Evolutionary conservation across 1,284 basidiomycete genomes (phyloP), one percentile per base, ranked within the genome.

Genomic region (Neonothopanus nambi): DNA sequence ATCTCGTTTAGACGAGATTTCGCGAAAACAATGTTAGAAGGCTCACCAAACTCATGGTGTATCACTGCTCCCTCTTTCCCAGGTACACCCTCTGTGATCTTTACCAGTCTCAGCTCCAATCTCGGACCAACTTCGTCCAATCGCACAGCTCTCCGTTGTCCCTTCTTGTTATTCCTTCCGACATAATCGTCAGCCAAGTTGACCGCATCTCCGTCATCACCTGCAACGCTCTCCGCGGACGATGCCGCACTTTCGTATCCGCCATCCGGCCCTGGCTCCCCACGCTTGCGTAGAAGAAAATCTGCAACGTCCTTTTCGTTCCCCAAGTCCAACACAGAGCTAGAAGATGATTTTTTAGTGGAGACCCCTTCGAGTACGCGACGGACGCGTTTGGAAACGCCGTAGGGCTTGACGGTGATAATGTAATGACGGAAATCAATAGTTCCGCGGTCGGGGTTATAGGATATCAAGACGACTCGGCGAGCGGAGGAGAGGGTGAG

Each of bases 81-180:
- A 3, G 93, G 92, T 7, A 93, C 76, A n/a, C 95, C 95, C 70
- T 98, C 95, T 17, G 88, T 85, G 58, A 99, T 93, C 78, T 99
- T 99, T 66, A 98, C 84, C 58, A 99, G 77, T 61, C 83, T 82
- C 60, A 98, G 73, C 71, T 99, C 97, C 84, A 99, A 88, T 62
- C 97, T 78, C 24, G 97, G 97, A 0, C 97, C 97, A 48, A 98
- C 86, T 73, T 99, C 97, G 52, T 95, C 89, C 53, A 99, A 75
- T 57, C 87, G 80, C 1, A 99, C 92, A 2, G 97, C 96, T 59
- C 94, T 85, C 71, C 91, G 87, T 66, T 91, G 85, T 1, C 94
- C 95, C 68, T 89, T 92, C 65, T 87, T 87, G 69, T 98, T 98
- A 57, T 95, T 96, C 65, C 95, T 76, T 17, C 97, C 97, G 23